A percentile compares a stretch with the other conserved stretches of the same genome.
Conservation (phyloP, 164 flowering plant genomes). For the Vitis labrusca region DNA sequence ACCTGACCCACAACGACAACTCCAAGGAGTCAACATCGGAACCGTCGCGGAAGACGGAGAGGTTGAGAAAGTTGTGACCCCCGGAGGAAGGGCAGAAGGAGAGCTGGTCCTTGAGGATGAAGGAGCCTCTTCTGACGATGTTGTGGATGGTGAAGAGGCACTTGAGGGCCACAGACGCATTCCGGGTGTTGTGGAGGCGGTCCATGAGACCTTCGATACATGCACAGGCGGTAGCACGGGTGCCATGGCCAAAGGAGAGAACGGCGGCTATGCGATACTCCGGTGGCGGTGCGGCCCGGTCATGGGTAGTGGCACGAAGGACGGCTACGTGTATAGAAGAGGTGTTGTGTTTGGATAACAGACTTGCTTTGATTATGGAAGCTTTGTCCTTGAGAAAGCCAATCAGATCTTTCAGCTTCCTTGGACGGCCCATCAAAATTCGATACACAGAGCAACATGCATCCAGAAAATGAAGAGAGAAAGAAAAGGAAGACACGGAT, state of each 20-base stretch:
- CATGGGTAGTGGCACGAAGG: constrained; percentile 65
- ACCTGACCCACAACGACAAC: constrained; percentile 61
- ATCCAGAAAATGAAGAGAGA: background rate
- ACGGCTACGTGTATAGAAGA: constrained; percentile 38
- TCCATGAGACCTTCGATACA: constrained; percentile 52
- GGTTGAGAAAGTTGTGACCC: constrained; percentile 62
- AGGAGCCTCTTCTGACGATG: constrained; percentile 48
- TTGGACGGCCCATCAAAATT: constrained; percentile 19
- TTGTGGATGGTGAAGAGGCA: constrained; percentile 54
- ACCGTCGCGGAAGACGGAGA: constrained; percentile 55
- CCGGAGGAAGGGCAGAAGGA: constrained; percentile 50
- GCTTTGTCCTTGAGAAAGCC: constrained; percentile 63
- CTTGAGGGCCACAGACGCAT: constrained; percentile 62
- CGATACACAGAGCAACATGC: too few relatives aligned
- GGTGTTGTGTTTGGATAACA: constrained; percentile 32
- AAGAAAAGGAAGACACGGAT: background rate
- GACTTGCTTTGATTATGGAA: constrained; percentile 48
- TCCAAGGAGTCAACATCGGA: constrained; percentile 39
- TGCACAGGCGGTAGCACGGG: constrained; percentile 48
- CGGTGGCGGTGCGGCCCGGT: constrained; percentile 39
- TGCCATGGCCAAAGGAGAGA: constrained; percentile 45
- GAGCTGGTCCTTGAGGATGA: constrained; percentile 68
- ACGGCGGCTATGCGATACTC: constrained; percentile 42
- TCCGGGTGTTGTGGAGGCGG: constrained; percentile 59
- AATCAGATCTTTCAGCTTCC: constrained; percentile 25